Evolutionary conservation across 2,329 filamentous ascomycete species (phyloP), one percentile per base, ranked within the genome.

Genomic region (Pseudopyrenochaeta lycopersici): DNA sequence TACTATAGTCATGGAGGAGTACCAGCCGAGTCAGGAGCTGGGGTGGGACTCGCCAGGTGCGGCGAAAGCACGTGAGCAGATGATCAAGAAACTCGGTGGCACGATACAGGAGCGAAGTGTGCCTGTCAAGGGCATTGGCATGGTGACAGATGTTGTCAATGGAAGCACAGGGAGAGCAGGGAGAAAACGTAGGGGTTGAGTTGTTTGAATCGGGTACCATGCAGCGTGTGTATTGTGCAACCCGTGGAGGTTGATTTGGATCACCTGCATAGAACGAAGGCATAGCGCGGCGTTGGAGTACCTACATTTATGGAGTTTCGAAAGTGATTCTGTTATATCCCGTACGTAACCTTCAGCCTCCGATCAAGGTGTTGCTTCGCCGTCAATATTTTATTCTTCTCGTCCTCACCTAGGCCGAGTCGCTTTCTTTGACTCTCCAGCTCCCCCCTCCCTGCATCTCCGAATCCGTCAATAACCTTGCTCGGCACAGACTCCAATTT

Each of bases 261-360:
- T 49, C 40, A 15, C 18, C 36, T 47, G 46, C 46, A 50, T 58
- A 36, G 32, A 42, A 23, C 39, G 44, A 9, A 20, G 52, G 59
- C 64, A 63, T 63, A 58, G 55, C 56, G 55, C 45, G 49, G 62
- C 50, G 57, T 58, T 49, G n/a, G 12, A 27, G 23, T 18, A 29
- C 31, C 21, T 20, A 10, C 23, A 47, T 20, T 11, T 21, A 11
- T 17, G 23, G 21, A 6, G 27, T 9, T 30, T 42, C 27, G 1
- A 30, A 31, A 6, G 20, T 2, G 10, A 35, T 12, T 12, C 14
- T 11, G 10, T 47, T 52, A 68, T 15, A 80, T 57, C 18, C 78
- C 81, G 77, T 88, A 88, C 1, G 86, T 88, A 18, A 84, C 84
- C 46, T 79, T 81, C 67, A 88, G 67, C 56, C 85, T 76, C 52